phyloP scores from a whole-genome alignment of 495 filamentous ascomycete genomes.

The Aspergillus nanangensis region DNA sequence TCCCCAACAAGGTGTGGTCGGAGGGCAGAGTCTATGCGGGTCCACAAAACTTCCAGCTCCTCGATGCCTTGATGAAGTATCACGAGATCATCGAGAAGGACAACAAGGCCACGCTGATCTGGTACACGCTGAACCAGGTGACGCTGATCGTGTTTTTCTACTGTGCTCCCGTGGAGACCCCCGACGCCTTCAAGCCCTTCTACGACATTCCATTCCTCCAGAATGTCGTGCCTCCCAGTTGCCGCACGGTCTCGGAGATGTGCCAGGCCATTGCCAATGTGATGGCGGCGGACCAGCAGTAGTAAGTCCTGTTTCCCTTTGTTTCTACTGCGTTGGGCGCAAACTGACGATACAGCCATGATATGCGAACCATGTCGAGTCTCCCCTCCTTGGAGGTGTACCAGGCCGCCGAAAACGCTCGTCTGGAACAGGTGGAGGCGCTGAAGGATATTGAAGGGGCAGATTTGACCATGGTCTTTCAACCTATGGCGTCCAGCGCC shows the following conservation, averaged over 20 bases:
- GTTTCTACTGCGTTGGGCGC: too few species aligned
- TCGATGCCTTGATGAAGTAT: conserved; percentile 10
- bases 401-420: conserved; percentile 8
- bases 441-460: conserved; percentile 6
- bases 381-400: conserved; percentile 11
- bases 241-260: conserved; percentile 2
- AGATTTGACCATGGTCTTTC: conserved; percentile 8
- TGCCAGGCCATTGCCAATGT: conserved; percentile 1
- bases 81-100: conserved; percentile 13
- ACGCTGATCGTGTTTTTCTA: conserved; percentile 1
- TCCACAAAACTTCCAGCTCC: conserved; percentile 1
- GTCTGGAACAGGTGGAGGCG: conserved; percentile 7
- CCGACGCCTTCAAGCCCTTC: conserved; percentile 2
- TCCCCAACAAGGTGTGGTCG: conserved; percentile 11
- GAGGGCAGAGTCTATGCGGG: conserved; percentile 5
- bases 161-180: background rate
- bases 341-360: conserved; percentile 12
- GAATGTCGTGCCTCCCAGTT: background rate
- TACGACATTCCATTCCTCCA: background rate
- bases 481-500: conserved; percentile 10
- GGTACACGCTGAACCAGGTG: conserved; percentile 1
- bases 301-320: conserved; percentile 3
- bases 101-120: conserved; percentile 15
- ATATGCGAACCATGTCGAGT: conserved; percentile 16
- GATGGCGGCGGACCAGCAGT: conserved; percentile 2